Conservation (phyloP, 2,329 filamentous ascomycete genomes). For the Fusarium buharicum region DNA sequence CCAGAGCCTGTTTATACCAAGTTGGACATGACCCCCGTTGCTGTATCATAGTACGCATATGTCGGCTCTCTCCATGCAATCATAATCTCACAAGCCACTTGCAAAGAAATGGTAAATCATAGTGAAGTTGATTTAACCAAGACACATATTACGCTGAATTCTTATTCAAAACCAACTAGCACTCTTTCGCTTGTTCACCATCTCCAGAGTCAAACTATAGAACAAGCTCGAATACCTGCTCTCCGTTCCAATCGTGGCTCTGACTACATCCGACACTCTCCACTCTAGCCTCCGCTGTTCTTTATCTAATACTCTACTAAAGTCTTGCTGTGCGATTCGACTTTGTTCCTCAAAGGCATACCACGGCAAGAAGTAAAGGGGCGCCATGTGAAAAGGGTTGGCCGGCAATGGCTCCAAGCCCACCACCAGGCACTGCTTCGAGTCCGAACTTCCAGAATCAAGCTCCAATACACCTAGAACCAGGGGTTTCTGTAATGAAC, state of each 20-base stretch:
- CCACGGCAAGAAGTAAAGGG: slow-evolving; percentile 45
- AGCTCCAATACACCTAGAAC: slow-evolving; percentile 44
- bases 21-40: slow-evolving; percentile 48
- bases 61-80: not conserved
- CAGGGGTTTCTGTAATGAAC: slow-evolving; percentile 27
- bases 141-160: not conserved
- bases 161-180: slow-evolving; percentile 33
- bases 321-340: slow-evolving; percentile 26
- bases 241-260: slow-evolving; percentile 37
- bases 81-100: not conserved
- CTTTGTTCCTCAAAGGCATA: slow-evolving; percentile 43
- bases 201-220: slow-evolving; percentile 36
- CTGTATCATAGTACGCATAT: not conserved
- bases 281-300: slow-evolving; percentile 26
- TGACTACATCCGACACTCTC: slow-evolving; percentile 16
- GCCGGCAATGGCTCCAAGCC: slow-evolving; percentile 43
- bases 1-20: slow-evolving; percentile 49
- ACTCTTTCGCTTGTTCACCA: slow-evolving; percentile 10
- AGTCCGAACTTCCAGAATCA: slow-evolving; percentile 22
- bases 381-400: slow-evolving; percentile 44
- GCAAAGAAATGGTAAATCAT: not conserved
- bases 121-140: no score
- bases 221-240: slow-evolving; percentile 44
- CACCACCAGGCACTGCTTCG: slow-evolving; percentile 35
- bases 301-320: slow-evolving; percentile 35